These are phyloP conservation scores for Odonthalia washingtoniensis DNA, from an alignment of 31 red algal species.

Conservation along the genomic window DNA sequence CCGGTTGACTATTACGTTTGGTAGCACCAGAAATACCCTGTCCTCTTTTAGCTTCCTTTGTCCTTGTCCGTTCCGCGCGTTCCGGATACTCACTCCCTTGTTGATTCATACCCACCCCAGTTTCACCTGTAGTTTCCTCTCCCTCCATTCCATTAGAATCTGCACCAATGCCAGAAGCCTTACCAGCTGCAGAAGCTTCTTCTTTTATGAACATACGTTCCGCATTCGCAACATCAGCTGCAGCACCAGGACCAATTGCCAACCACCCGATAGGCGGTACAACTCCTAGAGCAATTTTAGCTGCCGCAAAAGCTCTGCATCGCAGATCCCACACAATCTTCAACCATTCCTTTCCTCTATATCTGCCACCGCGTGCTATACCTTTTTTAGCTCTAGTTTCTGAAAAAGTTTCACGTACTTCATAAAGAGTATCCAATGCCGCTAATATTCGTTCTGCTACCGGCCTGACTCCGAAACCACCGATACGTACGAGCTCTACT, in stretches of 20 bases:
- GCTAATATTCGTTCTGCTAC: too few relatives aligned
- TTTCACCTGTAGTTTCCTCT: too few relatives aligned
- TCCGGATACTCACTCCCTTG: too few relatives aligned
- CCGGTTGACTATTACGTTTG: too few relatives aligned
- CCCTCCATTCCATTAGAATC: too few relatives aligned
- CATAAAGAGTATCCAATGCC: conserved; percentile 75
- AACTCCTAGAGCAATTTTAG: conserved; percentile 66
- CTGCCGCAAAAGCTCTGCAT: conserved; percentile 69
- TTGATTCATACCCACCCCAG: too few relatives aligned
- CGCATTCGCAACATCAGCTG: conserved; percentile 62
- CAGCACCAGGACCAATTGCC: conserved; percentile 54
- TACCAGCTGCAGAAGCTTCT: too few relatives aligned
- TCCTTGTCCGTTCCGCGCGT: too few relatives aligned
- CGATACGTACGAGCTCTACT: conserved; percentile 64
- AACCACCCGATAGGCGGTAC: conserved; percentile 78
- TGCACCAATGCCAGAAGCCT: too few relatives aligned
- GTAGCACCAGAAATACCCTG: too few relatives aligned
- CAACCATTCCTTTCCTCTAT: conserved; percentile 54
- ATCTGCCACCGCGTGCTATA: conserved; percentile 56
- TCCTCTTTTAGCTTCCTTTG: too few relatives aligned
- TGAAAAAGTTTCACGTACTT: conserved; percentile 64
- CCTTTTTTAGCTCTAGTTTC: conserved; percentile 57
- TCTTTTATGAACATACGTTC: conserved; percentile 49
- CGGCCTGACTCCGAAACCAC: conserved; percentile 70
- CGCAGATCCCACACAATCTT: conserved; percentile 60